Base-by-base conservation (phyloP, 2,329 filamentous ascomycete genomes). In the Aspergillus sp. region DNA sequence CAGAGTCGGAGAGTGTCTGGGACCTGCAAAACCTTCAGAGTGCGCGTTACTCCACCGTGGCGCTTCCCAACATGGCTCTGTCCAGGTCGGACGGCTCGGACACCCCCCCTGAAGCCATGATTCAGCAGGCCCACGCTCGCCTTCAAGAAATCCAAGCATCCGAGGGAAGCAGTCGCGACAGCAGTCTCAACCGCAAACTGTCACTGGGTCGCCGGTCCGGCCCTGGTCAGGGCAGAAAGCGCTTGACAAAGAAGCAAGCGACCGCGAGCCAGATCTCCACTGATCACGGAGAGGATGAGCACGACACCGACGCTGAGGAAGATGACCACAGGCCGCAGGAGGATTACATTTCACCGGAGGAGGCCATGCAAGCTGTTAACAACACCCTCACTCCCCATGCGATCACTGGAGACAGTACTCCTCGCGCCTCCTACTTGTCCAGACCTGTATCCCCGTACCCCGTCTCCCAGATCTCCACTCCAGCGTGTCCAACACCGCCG, bases 151-250 rank as follows among this genome's bases (percentile, higher is more conserved):
- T 5, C 64, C 74, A 32, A 71, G 74, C 39, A 64, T 68, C 71
- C 11, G 66, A 64, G 41, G 41, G 41, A 11, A 44, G 7, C 27
- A 69, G 67, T 54, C 66, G 69, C 6, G 70, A 59, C 19, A 68
- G 71, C 5, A 69, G 66, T 15, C 67, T 77, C 11, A 70, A 70
- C 44, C 71, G 74, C 19, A 72, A 74, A 36, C 61, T 75, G 3
- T 75, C 76, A 5, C 71, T 78, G 3, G 76, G 75, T 36, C 70
- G 73, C 5, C 71, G 75, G 17, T 71, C 74, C 15, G 73, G 75
- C 0, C 77, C 77, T 38, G 76, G 74, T 15, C 72, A 76, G 53
- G 58, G 47, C 38, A 39, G 48, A 8, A 50, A 51, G 17, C 58
- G 53, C 21, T 32, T 38, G 30, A 21, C 7, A 15, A 50, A 36